phyloP scores from a whole-genome alignment of 257 asterid species.

The Solanum etuberosum region DNA sequence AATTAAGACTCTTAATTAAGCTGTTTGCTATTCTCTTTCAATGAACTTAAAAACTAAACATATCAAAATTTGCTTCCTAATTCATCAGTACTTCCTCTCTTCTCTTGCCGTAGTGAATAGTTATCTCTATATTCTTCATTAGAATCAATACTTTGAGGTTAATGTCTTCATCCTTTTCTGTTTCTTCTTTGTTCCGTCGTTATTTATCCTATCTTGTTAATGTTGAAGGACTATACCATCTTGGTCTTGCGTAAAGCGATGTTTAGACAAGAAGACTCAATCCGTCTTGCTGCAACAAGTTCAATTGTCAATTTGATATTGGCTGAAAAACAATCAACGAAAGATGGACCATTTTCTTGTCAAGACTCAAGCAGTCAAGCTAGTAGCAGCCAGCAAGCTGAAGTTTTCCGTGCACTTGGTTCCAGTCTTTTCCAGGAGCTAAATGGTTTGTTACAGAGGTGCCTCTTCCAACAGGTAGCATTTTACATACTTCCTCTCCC shows the following conservation, averaged over 20 bases:
- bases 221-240: conserved; percentile 54
- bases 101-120: not conserved
- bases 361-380: conserved; percentile 95
- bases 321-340: conserved; percentile 48
- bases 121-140: not conserved
- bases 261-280: conserved; percentile 75
- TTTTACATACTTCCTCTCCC: conserved; percentile 1
- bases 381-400: conserved; percentile 81
- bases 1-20: not conserved
- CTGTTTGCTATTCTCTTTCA: not conserved
- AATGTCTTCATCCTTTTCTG: not conserved
- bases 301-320: conserved; percentile 63
- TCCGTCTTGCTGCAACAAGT: conserved; percentile 58
- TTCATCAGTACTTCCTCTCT: not conserved
- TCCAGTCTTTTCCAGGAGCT: conserved; percentile 68
- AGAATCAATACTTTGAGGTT: not conserved
- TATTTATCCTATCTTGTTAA: not conserved
- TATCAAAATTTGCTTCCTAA: not conserved
- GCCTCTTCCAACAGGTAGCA: conserved; percentile 79
- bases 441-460: conserved; percentile 75
- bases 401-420: conserved; percentile 25
- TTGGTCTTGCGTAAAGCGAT: conserved; percentile 78
- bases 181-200: not conserved
- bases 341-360: conserved; percentile 46
- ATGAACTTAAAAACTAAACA: not conserved